Conservation (phyloP, 257 asterid genomes). For the Avicennia marina region DNA sequence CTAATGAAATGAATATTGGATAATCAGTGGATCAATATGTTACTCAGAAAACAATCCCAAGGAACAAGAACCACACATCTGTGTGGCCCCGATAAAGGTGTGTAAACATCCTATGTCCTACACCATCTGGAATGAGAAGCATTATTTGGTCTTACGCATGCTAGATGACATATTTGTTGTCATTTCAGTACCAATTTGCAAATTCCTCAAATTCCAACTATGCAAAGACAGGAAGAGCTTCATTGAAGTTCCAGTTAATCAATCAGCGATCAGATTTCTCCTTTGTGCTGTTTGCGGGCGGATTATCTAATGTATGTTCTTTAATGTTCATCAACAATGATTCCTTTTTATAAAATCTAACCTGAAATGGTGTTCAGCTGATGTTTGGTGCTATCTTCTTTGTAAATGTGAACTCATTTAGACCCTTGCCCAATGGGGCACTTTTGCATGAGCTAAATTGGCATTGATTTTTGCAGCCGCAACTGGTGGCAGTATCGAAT, state of each 20-base stretch:
- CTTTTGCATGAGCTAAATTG: neutral
- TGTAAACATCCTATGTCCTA: conserved; percentile 1
- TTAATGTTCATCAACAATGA: conserved; percentile 24
- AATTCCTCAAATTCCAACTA: conserved; percentile 52
- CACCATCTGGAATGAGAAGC: neutral
- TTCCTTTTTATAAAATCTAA: conserved; percentile 24
- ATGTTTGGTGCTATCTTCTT: neutral
- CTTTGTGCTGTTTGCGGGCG: conserved; percentile 71
- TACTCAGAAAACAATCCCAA: conserved; percentile 32
- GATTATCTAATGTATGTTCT: conserved; percentile 41
- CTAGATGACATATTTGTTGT: neutral
- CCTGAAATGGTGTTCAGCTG: neutral
- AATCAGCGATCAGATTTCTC: conserved; percentile 85
- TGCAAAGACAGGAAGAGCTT: conserved; percentile 57
- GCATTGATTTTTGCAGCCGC: conserved; percentile 59
- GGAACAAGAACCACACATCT: conserved; percentile 62
- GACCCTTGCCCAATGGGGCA: too few relatives aligned
- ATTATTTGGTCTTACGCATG: conserved; percentile 6
- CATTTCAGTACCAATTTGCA: conserved; percentile 71
- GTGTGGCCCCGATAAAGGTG: conserved; percentile 88
- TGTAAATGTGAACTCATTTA: neutral
- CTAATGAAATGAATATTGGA: conserved; percentile 16
- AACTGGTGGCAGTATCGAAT: conserved; percentile 71
- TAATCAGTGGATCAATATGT: conserved; percentile 68
- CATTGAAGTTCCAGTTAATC: conserved; percentile 60